phyloP scores from a whole-genome alignment of 805 yeast genomes.

The Candida argentea region DNA sequence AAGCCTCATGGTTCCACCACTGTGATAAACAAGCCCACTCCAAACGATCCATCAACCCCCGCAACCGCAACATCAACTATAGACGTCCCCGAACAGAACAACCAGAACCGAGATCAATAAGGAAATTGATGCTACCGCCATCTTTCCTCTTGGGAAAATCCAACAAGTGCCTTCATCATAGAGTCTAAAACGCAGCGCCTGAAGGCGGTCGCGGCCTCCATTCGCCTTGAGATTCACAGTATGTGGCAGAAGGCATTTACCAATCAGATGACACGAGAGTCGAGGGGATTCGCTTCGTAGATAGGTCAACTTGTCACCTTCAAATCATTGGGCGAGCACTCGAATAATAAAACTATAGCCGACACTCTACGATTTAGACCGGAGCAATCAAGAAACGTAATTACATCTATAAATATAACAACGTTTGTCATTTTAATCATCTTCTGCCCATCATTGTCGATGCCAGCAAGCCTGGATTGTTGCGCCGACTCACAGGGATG shows the following conservation, averaged over 20 bases:
- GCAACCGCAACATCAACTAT: too few species aligned
- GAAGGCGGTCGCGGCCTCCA: too few species aligned
- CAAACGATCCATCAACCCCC: slow-evolving; percentile 3
- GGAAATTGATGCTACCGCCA: slow-evolving; percentile 1
- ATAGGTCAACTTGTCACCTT: too few species aligned
- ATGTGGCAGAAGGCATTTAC: too few species aligned
- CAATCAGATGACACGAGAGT: too few species aligned
- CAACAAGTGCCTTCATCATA: too few species aligned
- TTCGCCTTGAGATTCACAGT: too few species aligned
- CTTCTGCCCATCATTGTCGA: slow-evolving; percentile 9
- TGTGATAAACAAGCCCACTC: slow-evolving; percentile 11
- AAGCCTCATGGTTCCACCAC: slow-evolving; percentile 39
- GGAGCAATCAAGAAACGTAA: slow-evolving; percentile 9
- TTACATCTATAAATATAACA: too few species aligned
- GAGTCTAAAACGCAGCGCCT: too few species aligned
- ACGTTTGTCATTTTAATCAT: too few species aligned
- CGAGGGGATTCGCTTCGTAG: too few species aligned
- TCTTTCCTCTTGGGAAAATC: slow-evolving; percentile 1
- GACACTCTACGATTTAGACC: slow-evolving; percentile 15
- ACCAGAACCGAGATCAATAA: slow-evolving; percentile 1
- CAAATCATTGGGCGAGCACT: too few species aligned
- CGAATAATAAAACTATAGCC: slow-evolving; percentile 1
- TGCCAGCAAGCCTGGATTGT: slow-evolving; percentile 5
- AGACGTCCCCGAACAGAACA: slow-evolving; percentile 4
- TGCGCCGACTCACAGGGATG: slow-evolving; percentile 12